Evolutionary conservation across 2,329 filamentous ascomycete species (phyloP).

Genomic region (Phyllosticta citrichinensis): DNA sequence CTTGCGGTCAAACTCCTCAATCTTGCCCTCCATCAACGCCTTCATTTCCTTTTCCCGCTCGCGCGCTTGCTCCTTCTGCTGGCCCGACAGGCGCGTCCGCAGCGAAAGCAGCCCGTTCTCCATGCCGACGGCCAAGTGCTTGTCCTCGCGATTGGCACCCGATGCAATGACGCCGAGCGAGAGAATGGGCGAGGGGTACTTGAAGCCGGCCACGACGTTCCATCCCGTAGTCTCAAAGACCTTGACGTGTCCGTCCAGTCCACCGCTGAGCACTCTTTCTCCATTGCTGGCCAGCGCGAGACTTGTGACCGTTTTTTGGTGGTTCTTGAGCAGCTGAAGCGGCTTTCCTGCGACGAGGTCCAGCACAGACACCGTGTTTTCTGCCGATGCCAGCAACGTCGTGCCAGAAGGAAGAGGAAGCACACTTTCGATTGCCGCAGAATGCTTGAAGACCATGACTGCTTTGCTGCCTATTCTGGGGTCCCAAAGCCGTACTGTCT

Average conservation of each 20-base stretch:
- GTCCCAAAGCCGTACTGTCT: conserved; percentile 91
- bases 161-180: conserved; percentile 67
- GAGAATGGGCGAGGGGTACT: conserved; percentile 86
- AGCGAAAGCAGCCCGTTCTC: conserved; percentile 86
- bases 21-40: conserved; percentile 64
- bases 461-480: conserved; percentile 54
- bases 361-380: conserved; percentile 79
- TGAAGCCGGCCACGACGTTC: conserved; percentile 92
- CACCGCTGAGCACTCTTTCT: conserved; percentile 73
- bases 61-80: conserved; percentile 65
- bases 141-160: conserved; percentile 64
- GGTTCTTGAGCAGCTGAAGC: conserved; percentile 76
- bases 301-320: conserved; percentile 94
- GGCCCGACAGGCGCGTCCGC: conserved; percentile 75
- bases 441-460: conserved; percentile 91
- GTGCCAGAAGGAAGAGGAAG: conserved; percentile 79
- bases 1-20: conserved; percentile 67
- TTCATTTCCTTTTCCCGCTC: conserved; percentile 79
- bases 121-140: conserved; percentile 91
- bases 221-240: conserved; percentile 88
- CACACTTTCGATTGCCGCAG: conserved; percentile 80
- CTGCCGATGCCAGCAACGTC: conserved; percentile 73
- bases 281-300: conserved; percentile 73
- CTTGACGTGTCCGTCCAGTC: conserved; percentile 91
- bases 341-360: conserved; percentile 88